Percentiles rank a stretch among this genome's conserved stretches.
Conservation (phyloP, 1,284 basidiomycete species). For the Clitocybe nebularis region DNA sequence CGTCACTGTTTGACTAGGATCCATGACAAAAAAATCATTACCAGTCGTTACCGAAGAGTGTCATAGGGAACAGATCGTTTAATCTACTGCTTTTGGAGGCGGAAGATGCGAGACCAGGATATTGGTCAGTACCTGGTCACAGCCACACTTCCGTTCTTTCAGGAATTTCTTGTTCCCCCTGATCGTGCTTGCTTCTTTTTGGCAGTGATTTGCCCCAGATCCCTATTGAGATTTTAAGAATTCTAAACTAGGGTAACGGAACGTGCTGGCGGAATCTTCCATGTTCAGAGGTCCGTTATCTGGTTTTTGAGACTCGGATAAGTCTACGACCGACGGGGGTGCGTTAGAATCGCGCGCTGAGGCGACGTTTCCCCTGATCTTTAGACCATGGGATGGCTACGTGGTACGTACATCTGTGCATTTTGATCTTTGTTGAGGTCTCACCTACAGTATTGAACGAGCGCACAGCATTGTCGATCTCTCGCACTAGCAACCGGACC, state of each 20-base stretch:
- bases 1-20: conserved; percentile 3
- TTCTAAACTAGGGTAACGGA: not conserved
- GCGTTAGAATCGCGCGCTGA: no score
- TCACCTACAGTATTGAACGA: no score
- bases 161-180: conserved; percentile 18
- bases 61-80: not conserved
- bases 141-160: conserved; percentile 28
- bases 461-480: no score
- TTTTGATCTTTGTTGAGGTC: no score
- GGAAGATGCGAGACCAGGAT: not conserved
- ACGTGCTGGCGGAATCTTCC: not conserved
- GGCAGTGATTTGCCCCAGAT: conserved; percentile 1
- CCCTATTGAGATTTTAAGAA: not conserved
- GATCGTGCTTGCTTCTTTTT: conserved; percentile 9
- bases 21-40: conserved; percentile 2
- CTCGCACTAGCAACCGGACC: no score
- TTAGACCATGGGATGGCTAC: no score
- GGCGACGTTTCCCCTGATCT: no score
- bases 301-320: no score
- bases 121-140: conserved; percentile 26
- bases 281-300: no score
- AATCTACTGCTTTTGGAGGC: conserved; percentile 1
- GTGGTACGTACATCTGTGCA: no score
- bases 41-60: not conserved
- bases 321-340: no score